Base-by-base conservation (phyloP, 768 basidiomycete genomes). In the Lentinus tigrinus region DNA sequence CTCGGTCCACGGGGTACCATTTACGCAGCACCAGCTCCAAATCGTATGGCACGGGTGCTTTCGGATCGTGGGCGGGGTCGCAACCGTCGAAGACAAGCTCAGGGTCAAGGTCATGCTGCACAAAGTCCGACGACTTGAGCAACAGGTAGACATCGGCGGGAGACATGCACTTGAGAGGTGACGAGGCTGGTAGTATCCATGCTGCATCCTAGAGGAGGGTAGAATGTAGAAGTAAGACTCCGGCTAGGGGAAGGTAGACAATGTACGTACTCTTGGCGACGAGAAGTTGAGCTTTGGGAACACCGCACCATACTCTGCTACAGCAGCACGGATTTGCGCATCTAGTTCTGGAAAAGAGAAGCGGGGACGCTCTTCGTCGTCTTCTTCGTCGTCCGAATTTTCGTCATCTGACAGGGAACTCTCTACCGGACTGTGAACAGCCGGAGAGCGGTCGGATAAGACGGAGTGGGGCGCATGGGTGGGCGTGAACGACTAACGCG, bases 261-360 rank as follows among this genome's bases (percentile, higher is more conserved):
- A 23, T 57, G 21, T 38, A 65, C 78, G 56, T 58, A 90, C 95
- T 76, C 88, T 89, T 14, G 95, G 95, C n/a, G 92, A 88, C 6
- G 94, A 92, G 75, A 95, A 97, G 68, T 97, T 98, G 54, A 98
- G 84, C 73, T 98, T 98, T 0, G 95, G 95, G 70, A 98, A 98
- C 27, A 96, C 88, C 6, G 88, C 88, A 3, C 85, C 89, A 70
- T 91, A 95, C 55, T 81, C 72, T 44, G 74, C 65, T n/a, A 97
- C 77, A 34, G 79, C 81, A 14, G 75, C 70, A 48, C 91, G 75
- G 60, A 98, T 95, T 56, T 76, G 75, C 14, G 75, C 73, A 65
- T 95, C 93, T n/a, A 97, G 75, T 46, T 86, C 86, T 0, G 95
- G 93, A 68, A 98, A 95, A 3, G 87, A 76, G 65, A 84, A 92